Conservation (phyloP, 495 filamentous ascomycete species). For the Neurospora sp. region DNA sequence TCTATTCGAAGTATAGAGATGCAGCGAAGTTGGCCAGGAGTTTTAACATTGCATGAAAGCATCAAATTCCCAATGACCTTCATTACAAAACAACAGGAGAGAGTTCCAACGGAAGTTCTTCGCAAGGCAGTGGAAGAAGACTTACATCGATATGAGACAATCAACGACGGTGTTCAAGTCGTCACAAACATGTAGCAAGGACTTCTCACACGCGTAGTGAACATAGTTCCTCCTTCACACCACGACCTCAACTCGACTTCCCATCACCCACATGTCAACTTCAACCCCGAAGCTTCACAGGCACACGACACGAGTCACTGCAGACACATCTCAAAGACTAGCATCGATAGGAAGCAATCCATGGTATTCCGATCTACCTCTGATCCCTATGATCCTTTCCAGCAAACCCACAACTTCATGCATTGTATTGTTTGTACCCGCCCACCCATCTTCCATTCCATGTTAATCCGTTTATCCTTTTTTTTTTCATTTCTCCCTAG, state of each 20-base stretch:
- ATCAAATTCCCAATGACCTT: too few relatives aligned
- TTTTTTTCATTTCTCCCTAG: not conserved
- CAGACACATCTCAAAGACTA: not conserved
- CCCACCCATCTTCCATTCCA: not conserved
- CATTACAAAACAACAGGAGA: not conserved
- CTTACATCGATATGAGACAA: not conserved
- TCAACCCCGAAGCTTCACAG: not conserved
- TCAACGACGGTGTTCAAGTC: not conserved
- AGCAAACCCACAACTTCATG: not conserved
- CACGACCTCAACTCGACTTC: not conserved
- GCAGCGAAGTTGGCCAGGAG: not conserved
- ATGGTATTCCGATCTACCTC: not conserved
- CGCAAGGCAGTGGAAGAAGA: not conserved
- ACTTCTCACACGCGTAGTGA: not conserved
- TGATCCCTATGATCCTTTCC: not conserved
- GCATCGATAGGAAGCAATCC: not conserved
- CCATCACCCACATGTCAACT: not conserved
- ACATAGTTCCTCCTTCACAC: not conserved
- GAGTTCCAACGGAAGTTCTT: not conserved
- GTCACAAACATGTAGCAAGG: not conserved
- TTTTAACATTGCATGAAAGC: not conserved
- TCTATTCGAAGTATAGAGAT: not conserved
- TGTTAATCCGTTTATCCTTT: not conserved
- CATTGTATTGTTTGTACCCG: not conserved
- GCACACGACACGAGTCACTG: not conserved